Evolutionary conservation across 306 rosid genomes (phyloP).

Genomic region (Acacia crassicarpa): DNA sequence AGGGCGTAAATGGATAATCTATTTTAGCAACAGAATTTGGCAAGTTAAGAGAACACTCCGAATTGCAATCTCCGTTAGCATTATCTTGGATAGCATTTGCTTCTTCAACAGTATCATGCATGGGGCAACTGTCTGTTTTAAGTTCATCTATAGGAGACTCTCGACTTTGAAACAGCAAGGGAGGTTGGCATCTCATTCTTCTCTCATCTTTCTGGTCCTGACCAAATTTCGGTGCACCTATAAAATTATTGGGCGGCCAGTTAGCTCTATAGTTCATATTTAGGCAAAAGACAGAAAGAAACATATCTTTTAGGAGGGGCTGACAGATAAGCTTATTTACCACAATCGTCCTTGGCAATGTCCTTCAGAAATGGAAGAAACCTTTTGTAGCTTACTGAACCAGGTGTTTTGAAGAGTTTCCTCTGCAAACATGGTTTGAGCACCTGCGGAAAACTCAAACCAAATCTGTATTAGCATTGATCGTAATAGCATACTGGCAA

Average conservation of each 20-base stretch:
- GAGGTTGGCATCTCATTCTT: slow-evolving; percentile 9
- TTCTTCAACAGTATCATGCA: slow-evolving; percentile 34
- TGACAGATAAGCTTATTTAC: slow-evolving; percentile 36
- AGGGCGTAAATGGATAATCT: slow-evolving; percentile 30
- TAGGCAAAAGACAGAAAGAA: background rate
- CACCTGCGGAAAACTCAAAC: slow-evolving; percentile 45
- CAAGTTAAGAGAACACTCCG: slow-evolving; percentile 32
- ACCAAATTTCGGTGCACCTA: slow-evolving; percentile 39
- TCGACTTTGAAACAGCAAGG: slow-evolving; percentile 28
- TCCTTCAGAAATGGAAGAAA: slow-evolving; percentile 72
- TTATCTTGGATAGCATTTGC: slow-evolving; percentile 19
- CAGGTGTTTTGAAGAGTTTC: slow-evolving; percentile 69
- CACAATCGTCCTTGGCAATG: slow-evolving; percentile 36
- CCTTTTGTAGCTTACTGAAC: slow-evolving; percentile 75
- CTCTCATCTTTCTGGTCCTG: slow-evolving; percentile 16
- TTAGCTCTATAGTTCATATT: slow-evolving; percentile 14
- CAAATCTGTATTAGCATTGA: slow-evolving; percentile 20
- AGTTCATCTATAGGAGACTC: slow-evolving; percentile 23
- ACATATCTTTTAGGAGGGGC: background rate
- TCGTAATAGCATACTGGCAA: background rate
- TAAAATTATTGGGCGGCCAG: slow-evolving; percentile 2
- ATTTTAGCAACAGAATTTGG: slow-evolving; percentile 24
- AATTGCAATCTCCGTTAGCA: slow-evolving; percentile 22
- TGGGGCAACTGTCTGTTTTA: background rate
- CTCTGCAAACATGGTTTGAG: slow-evolving; percentile 52